Evolutionary conservation across 768 basidiomycete species (phyloP), one percentile per base, ranked within the genome.

Genomic region (Lenzites betulinus): DNA sequence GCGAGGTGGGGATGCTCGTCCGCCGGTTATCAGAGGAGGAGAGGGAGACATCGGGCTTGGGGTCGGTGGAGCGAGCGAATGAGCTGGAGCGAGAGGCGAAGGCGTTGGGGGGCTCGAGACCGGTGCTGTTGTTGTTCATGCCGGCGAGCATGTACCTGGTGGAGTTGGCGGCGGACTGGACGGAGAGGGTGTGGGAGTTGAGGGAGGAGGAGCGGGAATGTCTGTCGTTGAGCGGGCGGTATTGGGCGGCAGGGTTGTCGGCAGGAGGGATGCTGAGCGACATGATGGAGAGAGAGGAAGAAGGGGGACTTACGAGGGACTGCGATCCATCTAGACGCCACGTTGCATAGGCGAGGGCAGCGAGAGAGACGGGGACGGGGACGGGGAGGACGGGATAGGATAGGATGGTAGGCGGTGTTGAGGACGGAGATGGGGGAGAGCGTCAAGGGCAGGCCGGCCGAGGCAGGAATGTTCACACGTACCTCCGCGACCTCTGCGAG

Each of bases 91-190:
- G 54, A 26, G 69, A 62, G 56, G 71, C 71, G 63, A 80, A 82
- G 35, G 79, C 65, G 39, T 62, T 60, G 51, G 79, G 79, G 33
- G 78, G 77, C 43, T 77, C 76, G 64, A 81, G 76, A 39, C 58
- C 47, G 51, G 44, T 47, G 63, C 50, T 57, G 59, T 65, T 56
- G 20, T 63, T 49, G 66, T 67, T 60, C 74, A 73, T 70, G 62
- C 70, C 68, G 68, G 77, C 58, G 65, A 78, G 78, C 64, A 82
- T 81, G 67, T 80, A 79, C 48, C 78, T 77, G 42, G 82, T 80
- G 35, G 82, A 81, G 51, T 75, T 75, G 22, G 82, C 72, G 18
- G 74, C 70, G 11, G 83, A 83, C 69, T 79, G 74, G 25, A 63
- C 53, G 48, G 62, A 63, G 39, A 57, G 62, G 18, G 62, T 59